Conservation (phyloP, 2,329 filamentous ascomycete genomes). For the Diplodia corticola region DNA sequence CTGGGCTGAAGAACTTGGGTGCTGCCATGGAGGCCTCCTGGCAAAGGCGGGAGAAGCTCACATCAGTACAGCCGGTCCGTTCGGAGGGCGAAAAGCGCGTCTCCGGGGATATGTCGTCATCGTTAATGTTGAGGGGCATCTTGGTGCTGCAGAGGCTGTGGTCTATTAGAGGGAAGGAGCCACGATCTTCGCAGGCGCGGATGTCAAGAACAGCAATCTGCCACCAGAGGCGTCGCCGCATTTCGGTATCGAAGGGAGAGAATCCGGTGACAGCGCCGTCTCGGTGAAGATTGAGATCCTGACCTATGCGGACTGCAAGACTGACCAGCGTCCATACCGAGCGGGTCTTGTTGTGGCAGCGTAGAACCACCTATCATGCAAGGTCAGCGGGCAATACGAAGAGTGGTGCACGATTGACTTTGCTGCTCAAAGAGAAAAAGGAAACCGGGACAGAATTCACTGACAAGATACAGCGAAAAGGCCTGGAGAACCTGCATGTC, state of each 20-base stretch:
- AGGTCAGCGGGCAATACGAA: background rate
- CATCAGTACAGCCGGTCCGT: conserved; percentile 38
- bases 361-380: conserved; percentile 43
- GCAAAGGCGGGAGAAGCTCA: conserved; percentile 41
- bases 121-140: conserved; percentile 51
- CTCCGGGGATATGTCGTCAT: conserved; percentile 46
- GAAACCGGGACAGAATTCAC: conserved; percentile 24
- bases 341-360: conserved; percentile 48
- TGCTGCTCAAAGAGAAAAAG: background rate
- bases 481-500: conserved; percentile 68
- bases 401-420: background rate
- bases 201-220: conserved; percentile 57
- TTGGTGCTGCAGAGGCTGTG: conserved; percentile 34
- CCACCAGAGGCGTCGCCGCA: conserved; percentile 61
- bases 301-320: conserved; percentile 60
- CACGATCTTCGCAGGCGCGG: conserved; percentile 35
- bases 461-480: conserved; percentile 65
- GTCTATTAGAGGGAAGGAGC: conserved; percentile 20
- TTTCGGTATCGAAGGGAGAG: conserved; percentile 58
- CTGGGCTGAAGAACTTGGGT: conserved; percentile 25
- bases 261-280: conserved; percentile 57
- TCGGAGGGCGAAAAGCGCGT: conserved; percentile 29
- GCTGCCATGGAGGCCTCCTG: conserved; percentile 33
- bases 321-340: conserved; percentile 66
- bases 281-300: conserved; percentile 62